Base-by-base conservation (phyloP, 2,329 filamentous ascomycete genomes). In the Onygenales sp. region DNA sequence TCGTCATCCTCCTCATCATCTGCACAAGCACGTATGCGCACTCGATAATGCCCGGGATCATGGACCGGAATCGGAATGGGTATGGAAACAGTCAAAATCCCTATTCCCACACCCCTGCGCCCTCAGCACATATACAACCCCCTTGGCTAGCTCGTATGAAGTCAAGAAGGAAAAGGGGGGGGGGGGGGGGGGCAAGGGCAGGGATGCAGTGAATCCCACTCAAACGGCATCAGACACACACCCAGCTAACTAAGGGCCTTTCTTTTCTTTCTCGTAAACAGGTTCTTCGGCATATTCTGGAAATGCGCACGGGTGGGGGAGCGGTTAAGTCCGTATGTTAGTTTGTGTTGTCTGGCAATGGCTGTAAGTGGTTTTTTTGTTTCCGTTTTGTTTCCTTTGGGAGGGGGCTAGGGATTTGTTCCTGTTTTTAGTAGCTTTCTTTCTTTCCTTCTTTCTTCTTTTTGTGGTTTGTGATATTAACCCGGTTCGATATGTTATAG, bases 21-120 rank as follows among this genome's bases (percentile, higher is more conserved):
- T 98, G 93, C 80, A 96, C 93, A 54, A 91, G 88, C 71, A 84
- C 93, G 57, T 97, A 98, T 74, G 81, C 90, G 53, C 93, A 97
- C 76, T 86, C 88, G 63, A 83, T 95, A 58, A 87, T 93, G 65
- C 92, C 93, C 0, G 81, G 85, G 4, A 86, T 95, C 63, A 88
- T 98, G 75, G 92, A 97, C 72, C 81, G 87, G 50, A 93, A 95
- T 70, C 95, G 94, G 77, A 83, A 92, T 63, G 89, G 89, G 88
- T 93, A 80, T 44, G 78, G 61, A 21, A 17, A 9, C 8, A 47
- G 17, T 9, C 14, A 17, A 17, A 17, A 17, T 17, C 17, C 17
- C 17, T 17, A 17, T 17, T 17, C 17, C 17, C 17, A 17, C 17
- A 17, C 17, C 17, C 17, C 17, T 17, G 17, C 17, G 17, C 9